Base-by-base conservation (phyloP, 805 yeast species). In the Phaffomyces thermotolerans region DNA sequence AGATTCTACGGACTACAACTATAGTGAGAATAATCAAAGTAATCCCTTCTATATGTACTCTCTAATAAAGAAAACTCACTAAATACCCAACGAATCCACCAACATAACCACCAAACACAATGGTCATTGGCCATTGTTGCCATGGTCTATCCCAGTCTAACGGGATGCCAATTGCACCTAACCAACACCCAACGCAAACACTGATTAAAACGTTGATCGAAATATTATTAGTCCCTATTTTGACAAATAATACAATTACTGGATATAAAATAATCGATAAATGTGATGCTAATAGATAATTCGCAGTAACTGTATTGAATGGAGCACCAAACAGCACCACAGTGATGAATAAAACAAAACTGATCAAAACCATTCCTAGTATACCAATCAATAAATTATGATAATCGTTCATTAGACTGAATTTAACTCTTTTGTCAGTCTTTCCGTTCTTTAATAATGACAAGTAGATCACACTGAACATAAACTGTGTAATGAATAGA, bases 61-160 rank as follows among this genome's bases (percentile, higher is more conserved):
- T 14, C 20, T 32, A 36, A 9, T 14, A 40, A n/a, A 40, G 18
- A 34, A 34, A 29, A 17, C 40, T 38, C 9, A 25, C 24, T 1
- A 71, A 40, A 35, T 78, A 71, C 4, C 95, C 96, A 3, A 75
- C 52, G 25, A 78, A 68, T 3, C 81, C 75, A n/a, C 96, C 97
- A 0, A 69, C 29, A 54, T 86, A 87, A 0, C 80, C 79, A 2
- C 98, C 97, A 8, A 76, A 71, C 13, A 91, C 68, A 36, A 91
- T 71, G 1, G 98, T 91, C 42, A 88, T 76, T 7, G 99, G 99
- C 95, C 96, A 91, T 42, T 71, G 74, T 63, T 91, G 99, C 99
- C 99, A 91, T 23, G 84, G 86, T 54, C 98, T 73, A 60, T 91
- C 99, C 99, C 99, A 91, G 63, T 91, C 99, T 46, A 93, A 70